phyloP scores from a whole-genome alignment of 192 early-diverging fungal genomes.

The Gonapodya prolifera region DNA sequence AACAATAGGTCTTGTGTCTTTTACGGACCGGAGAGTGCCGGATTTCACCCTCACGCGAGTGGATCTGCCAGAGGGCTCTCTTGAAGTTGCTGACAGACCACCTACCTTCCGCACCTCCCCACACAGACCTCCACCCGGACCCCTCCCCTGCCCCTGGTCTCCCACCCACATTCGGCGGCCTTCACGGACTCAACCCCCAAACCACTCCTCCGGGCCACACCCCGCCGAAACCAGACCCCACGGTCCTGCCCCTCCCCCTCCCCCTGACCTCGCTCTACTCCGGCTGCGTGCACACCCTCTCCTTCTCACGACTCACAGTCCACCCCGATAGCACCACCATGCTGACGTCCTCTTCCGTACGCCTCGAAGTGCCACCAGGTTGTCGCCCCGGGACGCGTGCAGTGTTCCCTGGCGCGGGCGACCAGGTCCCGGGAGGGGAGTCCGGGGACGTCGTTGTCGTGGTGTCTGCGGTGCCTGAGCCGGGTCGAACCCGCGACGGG shows the following conservation, averaged over 20 bases:
- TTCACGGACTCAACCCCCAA: background rate
- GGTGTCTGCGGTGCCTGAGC: background rate
- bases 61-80: too few relatives aligned
- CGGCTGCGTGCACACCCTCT: background rate
- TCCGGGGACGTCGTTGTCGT: background rate
- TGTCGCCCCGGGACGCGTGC: background rate
- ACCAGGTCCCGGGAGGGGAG: background rate
- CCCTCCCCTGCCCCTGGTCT: background rate
- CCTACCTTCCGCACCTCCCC: too few relatives aligned
- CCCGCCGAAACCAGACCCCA: background rate
- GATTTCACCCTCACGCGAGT: too few relatives aligned
- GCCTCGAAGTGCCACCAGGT: background rate
- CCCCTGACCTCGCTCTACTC: background rate
- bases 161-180: background rate
- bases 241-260: background rate
- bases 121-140: background rate
- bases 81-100: too few relatives aligned
- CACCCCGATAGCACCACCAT: background rate
- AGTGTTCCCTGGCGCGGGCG: background rate
- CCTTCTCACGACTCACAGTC: background rate
- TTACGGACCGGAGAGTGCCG: too few relatives aligned
- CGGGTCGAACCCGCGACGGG: background rate
- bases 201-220: background rate
- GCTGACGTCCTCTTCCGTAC: background rate
- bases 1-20: too few relatives aligned